Evolutionary conservation across 495 filamentous ascomycete genomes (phyloP).

Genomic region (Evernia prunastri): DNA sequence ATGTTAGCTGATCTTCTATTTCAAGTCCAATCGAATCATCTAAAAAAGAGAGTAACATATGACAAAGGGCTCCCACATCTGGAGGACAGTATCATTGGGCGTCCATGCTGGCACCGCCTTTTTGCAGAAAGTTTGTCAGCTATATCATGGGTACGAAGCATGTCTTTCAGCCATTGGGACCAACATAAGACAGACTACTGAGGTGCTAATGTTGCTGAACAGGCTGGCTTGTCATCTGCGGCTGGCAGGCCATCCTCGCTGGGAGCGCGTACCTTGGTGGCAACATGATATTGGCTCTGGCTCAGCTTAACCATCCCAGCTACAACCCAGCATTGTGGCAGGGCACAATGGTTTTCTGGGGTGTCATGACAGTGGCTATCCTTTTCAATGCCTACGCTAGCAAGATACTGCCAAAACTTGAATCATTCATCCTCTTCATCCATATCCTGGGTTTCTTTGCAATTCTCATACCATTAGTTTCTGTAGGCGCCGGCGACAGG

Average conservation of each 20-base stretch:
- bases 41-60: background rate
- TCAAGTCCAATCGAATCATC: background rate
- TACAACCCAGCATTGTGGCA: constrained; percentile 41
- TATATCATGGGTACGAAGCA: constrained; percentile 48
- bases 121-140: constrained; percentile 37
- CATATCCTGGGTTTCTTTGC: constrained; percentile 49
- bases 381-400: constrained; percentile 39
- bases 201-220: constrained; percentile 24
- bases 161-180: constrained; percentile 20
- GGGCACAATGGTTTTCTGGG: constrained; percentile 41
- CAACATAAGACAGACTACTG: background rate
- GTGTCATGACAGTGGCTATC: constrained; percentile 33
- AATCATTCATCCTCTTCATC: constrained; percentile 41
- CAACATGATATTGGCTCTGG: constrained; percentile 39
- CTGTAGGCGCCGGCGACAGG: too few relatives aligned
- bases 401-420: constrained; percentile 39
- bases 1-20: constrained; percentile 23
- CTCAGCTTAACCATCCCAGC: constrained; percentile 31
- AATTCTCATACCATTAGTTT: constrained; percentile 45
- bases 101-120: constrained; percentile 42
- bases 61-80: background rate
- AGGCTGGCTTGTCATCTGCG: constrained; percentile 43
- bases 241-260: constrained; percentile 41
- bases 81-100: constrained; percentile 42
- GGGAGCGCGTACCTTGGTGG: constrained; percentile 39